A percentile compares a stretch with the other conserved stretches of the same genome.
phyloP scores from a whole-genome alignment of 23 red algal species.

The Gracilariopsis chorda region DNA sequence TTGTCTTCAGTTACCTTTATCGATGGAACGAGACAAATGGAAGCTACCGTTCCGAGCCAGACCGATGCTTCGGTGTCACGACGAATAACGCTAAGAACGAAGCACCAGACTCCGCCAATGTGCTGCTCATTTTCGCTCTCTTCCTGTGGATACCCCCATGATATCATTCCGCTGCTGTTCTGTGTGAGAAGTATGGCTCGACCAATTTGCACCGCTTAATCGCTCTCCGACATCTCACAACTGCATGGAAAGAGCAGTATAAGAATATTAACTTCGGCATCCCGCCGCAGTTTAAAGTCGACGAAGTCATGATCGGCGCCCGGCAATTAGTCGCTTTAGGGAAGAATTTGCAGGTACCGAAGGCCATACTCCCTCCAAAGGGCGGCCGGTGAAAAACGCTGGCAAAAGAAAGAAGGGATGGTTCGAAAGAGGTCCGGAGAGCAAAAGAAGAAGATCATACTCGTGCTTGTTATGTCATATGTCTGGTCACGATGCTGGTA shows the following conservation, averaged over 20 bases:
- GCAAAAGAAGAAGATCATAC: background rate
- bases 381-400: constrained; percentile 1
- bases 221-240: background rate
- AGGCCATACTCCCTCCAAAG: background rate
- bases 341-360: background rate
- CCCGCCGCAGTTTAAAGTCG: background rate
- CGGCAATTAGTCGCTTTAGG: background rate
- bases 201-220: background rate
- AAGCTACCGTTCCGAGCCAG: background rate
- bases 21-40: background rate
- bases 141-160: too few relatives aligned
- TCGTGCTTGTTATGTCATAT: background rate
- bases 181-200: background rate
- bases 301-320: background rate
- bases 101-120: background rate
- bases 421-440: background rate
- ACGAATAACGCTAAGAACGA: background rate
- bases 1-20: background rate
- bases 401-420: background rate
- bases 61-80: background rate
- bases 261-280: background rate
- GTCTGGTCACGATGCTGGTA: background rate
- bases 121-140: background rate
- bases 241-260: background rate
- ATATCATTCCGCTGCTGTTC: background rate